These are phyloP conservation scores for Podosphaera xanthii DNA, from an alignment of 2,329 filamentous ascomycete species.

Conservation along the genomic window DNA sequence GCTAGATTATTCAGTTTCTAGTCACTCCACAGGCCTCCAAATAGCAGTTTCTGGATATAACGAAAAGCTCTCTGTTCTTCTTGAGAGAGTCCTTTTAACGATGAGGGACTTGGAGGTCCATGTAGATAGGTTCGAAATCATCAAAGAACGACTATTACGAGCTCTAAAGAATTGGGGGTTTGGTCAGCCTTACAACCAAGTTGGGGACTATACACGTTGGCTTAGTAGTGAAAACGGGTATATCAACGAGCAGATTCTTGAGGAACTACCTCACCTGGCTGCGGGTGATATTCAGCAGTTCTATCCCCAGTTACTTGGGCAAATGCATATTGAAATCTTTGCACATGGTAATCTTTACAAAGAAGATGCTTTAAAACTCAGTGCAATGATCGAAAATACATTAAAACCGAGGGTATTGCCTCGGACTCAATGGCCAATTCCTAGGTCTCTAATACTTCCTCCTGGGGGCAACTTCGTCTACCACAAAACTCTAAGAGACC, in stretches of 20 bases:
- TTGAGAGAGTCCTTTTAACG: conserved; percentile 70
- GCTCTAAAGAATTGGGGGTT: conserved; percentile 71
- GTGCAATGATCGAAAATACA: conserved; percentile 56
- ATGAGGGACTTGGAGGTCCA: conserved; percentile 69
- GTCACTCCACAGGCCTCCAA: conserved; percentile 50
- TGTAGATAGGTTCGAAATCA: conserved; percentile 72
- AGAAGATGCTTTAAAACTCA: conserved; percentile 72
- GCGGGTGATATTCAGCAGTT: conserved; percentile 54
- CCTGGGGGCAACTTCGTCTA: conserved; percentile 67
- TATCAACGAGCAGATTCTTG: conserved; percentile 57
- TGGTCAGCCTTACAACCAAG: conserved; percentile 72
- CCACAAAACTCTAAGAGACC: conserved; percentile 58
- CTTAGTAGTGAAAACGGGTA: conserved; percentile 56
- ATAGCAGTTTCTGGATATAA: conserved; percentile 79
- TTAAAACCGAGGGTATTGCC: conserved; percentile 55
- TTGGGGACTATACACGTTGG: conserved; percentile 63
- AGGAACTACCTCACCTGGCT: conserved; percentile 53
- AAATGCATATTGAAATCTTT: conserved; percentile 71
- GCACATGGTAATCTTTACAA: conserved; percentile 87
- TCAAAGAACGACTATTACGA: conserved; percentile 63
- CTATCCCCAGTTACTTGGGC: conserved; percentile 56
- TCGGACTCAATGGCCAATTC: conserved; percentile 55
- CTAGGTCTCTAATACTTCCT: conserved; percentile 55
- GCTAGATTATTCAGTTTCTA: conserved; percentile 55
- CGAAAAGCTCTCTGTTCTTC: conserved; percentile 74